Conservation (phyloP, 202 grass and related monocot genomes). For the Panicum hallii region DNA sequence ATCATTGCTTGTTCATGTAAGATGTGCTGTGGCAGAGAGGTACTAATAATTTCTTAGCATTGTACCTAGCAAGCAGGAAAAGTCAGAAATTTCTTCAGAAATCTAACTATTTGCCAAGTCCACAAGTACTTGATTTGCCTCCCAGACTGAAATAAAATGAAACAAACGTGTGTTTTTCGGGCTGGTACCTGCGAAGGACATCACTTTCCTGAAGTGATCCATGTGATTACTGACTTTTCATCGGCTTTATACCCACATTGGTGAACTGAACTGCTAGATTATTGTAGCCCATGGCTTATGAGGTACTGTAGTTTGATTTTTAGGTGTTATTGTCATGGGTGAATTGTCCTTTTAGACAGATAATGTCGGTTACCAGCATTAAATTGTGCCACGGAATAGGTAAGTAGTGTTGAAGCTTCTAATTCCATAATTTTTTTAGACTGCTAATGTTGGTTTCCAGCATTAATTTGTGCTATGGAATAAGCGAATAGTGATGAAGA, state of each 20-base stretch:
- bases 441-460: not conserved
- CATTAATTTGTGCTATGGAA: slow-evolving; percentile 12
- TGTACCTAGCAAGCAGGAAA: slow-evolving; percentile 18
- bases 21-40: slow-evolving; percentile 38
- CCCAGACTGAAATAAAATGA: not conserved
- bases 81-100: not conserved
- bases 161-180: slow-evolving; percentile 13
- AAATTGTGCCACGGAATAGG: not conserved
- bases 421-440: not conserved
- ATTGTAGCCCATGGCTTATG: not conserved
- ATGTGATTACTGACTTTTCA: slow-evolving; percentile 32
- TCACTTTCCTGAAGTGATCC: slow-evolving; percentile 20
- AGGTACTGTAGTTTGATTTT: not conserved
- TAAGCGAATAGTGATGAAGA: not conserved
- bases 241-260: not conserved
- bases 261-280: slow-evolving; percentile 20
- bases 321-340: not conserved
- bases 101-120: slow-evolving; percentile 5
- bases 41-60: slow-evolving; percentile 22
- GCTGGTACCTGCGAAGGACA: not conserved
- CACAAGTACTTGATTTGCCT: slow-evolving; percentile 28
- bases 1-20: slow-evolving; percentile 31
- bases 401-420: not conserved
- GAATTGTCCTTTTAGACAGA: not conserved
- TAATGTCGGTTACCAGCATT: slow-evolving; percentile 1